A percentile compares a stretch with the other conserved stretches of the same genome.
These are phyloP conservation scores for Acanthamoeba royreba DNA, from an alignment of 208 protist genomes.

Conservation along the genomic window DNA sequence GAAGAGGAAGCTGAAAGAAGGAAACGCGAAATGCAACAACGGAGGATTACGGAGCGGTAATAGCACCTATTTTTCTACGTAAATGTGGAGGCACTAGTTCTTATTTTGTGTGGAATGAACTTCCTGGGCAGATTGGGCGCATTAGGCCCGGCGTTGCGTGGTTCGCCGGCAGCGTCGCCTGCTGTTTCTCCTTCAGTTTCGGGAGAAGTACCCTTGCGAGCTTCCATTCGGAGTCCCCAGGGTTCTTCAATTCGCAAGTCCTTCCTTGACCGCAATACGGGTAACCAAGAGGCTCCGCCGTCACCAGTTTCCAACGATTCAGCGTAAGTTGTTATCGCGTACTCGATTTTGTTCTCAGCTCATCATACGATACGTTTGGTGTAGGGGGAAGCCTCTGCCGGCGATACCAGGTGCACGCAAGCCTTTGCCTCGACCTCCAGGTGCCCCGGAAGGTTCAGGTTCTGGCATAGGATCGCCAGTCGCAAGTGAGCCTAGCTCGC, in stretches of 20 bases:
- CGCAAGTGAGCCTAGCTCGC: too few relatives aligned
- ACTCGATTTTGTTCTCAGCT: not conserved
- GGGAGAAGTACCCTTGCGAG: not conserved
- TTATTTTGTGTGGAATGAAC: not conserved
- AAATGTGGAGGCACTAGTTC: too few relatives aligned
- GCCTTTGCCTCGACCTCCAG: not conserved
- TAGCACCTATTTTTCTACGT: not conserved
- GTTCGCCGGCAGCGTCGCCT: not conserved
- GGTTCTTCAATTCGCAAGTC: not conserved
- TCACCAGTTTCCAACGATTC: not conserved
- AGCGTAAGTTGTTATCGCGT: too few relatives aligned
- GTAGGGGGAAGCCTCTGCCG: not conserved
- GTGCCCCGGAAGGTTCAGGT: too few relatives aligned
- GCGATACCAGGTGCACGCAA: not conserved
- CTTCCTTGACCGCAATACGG: not conserved
- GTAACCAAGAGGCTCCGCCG: not conserved
- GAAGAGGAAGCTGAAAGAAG: slow-evolving; percentile 10
- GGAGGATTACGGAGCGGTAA: not conserved
- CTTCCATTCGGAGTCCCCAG: not conserved
- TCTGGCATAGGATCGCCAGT: too few relatives aligned
- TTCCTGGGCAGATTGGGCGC: not conserved
- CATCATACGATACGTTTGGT: too few relatives aligned
- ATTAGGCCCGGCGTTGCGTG: not conserved
- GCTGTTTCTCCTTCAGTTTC: not conserved
- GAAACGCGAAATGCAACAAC: slow-evolving; percentile 2